Evolutionary conservation across 768 basidiomycete species (phyloP).

Genomic region (Rhizopogon rudus): DNA sequence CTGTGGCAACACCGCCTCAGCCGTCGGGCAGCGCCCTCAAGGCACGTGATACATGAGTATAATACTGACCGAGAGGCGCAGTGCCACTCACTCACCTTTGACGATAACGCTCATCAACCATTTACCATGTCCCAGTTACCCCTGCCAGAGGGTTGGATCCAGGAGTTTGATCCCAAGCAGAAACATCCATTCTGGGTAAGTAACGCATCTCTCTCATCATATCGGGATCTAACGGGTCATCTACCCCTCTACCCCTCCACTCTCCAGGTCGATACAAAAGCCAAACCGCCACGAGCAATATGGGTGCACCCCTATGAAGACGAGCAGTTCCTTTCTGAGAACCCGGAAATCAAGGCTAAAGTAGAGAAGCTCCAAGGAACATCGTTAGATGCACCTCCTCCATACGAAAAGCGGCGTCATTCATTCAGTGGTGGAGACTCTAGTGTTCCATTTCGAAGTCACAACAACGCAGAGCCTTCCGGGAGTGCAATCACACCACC

Average conservation of each 20-base stretch:
- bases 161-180: conserved; percentile 37
- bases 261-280: conserved; percentile 58
- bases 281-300: conserved; percentile 57
- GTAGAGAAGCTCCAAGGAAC: conserved; percentile 9
- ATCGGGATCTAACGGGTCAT: neutral
- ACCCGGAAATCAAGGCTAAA: conserved; percentile 44
- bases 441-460: neutral
- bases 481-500: neutral
- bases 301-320: conserved; percentile 76
- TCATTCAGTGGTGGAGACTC: conserved; percentile 18
- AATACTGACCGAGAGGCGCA: neutral
- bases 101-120: neutral
- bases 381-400: conserved; percentile 16
- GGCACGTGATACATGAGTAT: neutral
- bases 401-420: conserved; percentile 26
- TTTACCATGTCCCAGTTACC: conserved; percentile 26
- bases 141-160: conserved; percentile 56
- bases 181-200: conserved; percentile 48
- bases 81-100: neutral
- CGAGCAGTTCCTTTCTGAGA: conserved; percentile 51
- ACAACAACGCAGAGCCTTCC: neutral
- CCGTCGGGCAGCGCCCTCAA: neutral
- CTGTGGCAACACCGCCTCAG: neutral
- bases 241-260: neutral
- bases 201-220: neutral